phyloP scores from a whole-genome alignment of 2,329 filamentous ascomycete species.

The Colletotrichum musicola region DNA sequence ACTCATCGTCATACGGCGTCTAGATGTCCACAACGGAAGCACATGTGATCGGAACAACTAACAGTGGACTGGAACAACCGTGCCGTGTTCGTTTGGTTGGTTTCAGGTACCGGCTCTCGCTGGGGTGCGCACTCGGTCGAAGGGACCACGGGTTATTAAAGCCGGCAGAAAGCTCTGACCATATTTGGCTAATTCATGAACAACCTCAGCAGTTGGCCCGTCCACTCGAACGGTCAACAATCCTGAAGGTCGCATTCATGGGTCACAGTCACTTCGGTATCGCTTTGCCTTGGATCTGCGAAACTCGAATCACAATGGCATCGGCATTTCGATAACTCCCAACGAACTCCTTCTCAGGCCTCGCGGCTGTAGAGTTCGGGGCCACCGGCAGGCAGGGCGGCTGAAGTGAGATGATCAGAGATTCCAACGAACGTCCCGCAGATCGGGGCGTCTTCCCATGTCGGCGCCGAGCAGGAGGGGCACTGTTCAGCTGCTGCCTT shows the following conservation, averaged over 20 bases:
- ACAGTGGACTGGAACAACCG: neutral
- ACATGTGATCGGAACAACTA: neutral
- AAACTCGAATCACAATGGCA: neutral
- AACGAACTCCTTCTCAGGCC: neutral
- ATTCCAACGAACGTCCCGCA: neutral
- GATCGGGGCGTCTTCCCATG: neutral
- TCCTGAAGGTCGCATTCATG: neutral
- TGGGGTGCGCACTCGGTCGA: neutral
- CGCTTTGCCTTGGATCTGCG: no score
- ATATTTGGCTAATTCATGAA: no score
- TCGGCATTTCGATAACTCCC: neutral
- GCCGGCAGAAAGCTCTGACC: neutral
- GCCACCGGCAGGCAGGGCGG: neutral
- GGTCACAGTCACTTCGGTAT: neutral
- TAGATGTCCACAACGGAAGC: neutral
- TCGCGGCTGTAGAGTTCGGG: neutral
- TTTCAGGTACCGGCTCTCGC: conserved; percentile 4
- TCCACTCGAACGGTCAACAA: neutral
- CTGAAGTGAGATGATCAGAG: neutral
- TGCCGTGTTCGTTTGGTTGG: neutral
- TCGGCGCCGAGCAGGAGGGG: neutral
- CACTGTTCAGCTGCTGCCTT: neutral
- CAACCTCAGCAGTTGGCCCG: no score
- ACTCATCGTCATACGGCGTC: neutral
- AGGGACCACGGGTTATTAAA: neutral